A percentile compares a stretch with the other conserved stretches of the same genome.
These are phyloP conservation scores for Psilocybe azurescens DNA, from an alignment of 768 basidiomycete species.

Conservation along the genomic window DNA sequence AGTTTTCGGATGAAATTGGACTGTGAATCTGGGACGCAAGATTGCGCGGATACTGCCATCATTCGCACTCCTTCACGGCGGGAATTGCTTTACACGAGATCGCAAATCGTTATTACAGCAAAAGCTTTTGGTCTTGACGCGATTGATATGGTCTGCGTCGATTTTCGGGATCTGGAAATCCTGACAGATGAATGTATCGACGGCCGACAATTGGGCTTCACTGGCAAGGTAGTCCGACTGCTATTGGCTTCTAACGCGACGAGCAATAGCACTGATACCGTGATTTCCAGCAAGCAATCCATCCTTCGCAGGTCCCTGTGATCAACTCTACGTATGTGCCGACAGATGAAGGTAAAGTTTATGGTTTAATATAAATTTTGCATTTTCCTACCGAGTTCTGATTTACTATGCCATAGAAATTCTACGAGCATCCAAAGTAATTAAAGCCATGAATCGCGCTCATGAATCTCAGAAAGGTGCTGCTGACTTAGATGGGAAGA, in stretches of 20 bases:
- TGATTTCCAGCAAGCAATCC: slow-evolving; percentile 83
- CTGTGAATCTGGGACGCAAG: slow-evolving; percentile 40
- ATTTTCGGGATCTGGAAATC: slow-evolving; percentile 76
- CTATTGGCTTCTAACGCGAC: neutral
- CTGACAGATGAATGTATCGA: slow-evolving; percentile 80
- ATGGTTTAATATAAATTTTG: too few relatives aligned
- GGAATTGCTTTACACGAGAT: slow-evolving; percentile 86
- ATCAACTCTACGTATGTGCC: slow-evolving; percentile 86
- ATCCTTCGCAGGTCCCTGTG: slow-evolving; percentile 80
- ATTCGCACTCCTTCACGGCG: slow-evolving; percentile 73
- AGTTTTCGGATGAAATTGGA: neutral
- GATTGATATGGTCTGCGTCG: slow-evolving; percentile 94
- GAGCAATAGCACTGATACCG: neutral
- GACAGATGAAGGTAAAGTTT: slow-evolving; percentile 58
- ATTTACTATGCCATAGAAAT: slow-evolving; percentile 60
- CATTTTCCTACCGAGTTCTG: neutral
- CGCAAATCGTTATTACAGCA: slow-evolving; percentile 79
- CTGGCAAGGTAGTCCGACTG: slow-evolving; percentile 73
- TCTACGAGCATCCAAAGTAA: slow-evolving; percentile 72
- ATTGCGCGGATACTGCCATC: slow-evolving; percentile 89
- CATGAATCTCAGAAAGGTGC: slow-evolving; percentile 65
- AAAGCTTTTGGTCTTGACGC: slow-evolving; percentile 85
- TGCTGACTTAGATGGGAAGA: slow-evolving; percentile 78
- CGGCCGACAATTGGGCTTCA: slow-evolving; percentile 83
- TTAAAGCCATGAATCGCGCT: slow-evolving; percentile 66